These are phyloP conservation scores for Chamaecrista fasciculata DNA, from an alignment of 306 rosid species.

Conservation along the genomic window DNA sequence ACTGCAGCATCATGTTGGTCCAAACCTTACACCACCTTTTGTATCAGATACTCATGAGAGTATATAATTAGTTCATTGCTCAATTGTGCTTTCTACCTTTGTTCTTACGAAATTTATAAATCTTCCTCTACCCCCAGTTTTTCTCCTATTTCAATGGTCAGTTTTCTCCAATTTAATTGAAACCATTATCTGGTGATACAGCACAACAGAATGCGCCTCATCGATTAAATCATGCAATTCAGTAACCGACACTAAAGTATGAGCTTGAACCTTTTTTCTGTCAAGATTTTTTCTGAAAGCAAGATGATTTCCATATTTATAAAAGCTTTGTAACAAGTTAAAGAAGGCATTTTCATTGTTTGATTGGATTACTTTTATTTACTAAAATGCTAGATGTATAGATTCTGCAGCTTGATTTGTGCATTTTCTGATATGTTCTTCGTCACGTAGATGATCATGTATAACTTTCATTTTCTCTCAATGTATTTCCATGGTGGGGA, in stretches of 20 bases:
- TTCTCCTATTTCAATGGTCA: no score
- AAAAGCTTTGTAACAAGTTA: constrained; percentile 1
- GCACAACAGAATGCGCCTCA: neutral
- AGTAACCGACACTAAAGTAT: neutral
- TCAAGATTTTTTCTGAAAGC: neutral
- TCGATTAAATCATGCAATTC: neutral
- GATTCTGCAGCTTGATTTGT: constrained; percentile 14
- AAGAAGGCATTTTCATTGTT: neutral
- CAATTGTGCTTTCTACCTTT: neutral
- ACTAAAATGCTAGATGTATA: constrained; percentile 6
- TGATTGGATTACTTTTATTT: neutral
- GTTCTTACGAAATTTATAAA: neutral
- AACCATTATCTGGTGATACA: constrained; percentile 1
- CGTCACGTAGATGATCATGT: neutral
- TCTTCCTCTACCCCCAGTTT: neutral
- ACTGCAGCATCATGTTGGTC: neutral
- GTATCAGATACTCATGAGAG: neutral
- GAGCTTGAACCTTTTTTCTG: constrained; percentile 12
- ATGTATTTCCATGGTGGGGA: neutral
- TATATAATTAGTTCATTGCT: no score
- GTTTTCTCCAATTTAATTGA: no score
- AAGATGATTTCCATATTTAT: neutral
- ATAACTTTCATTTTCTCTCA: neutral
- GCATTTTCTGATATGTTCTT: neutral
- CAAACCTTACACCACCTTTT: neutral